Conservation (phyloP, 2,329 filamentous ascomycete species). For the Phoma sp. region DNA sequence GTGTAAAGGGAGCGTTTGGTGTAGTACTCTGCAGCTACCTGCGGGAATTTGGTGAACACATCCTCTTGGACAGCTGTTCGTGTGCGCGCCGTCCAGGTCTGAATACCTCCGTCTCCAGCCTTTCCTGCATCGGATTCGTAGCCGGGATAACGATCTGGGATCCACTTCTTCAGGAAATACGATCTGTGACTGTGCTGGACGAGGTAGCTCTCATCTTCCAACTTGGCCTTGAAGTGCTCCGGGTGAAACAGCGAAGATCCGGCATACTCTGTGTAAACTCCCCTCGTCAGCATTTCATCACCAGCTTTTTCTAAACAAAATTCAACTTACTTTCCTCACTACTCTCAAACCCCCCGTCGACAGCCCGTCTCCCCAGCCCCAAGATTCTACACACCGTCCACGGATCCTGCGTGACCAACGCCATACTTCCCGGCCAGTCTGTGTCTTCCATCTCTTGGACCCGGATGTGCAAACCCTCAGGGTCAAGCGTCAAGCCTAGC, state of each 20-base stretch:
- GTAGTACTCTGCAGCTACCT: slow-evolving; percentile 25
- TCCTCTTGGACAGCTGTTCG: slow-evolving; percentile 24
- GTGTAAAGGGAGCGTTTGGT: slow-evolving; percentile 23
- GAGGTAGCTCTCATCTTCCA: slow-evolving; percentile 27
- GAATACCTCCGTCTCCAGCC: slow-evolving; percentile 7
- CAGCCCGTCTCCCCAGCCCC: slow-evolving; percentile 27
- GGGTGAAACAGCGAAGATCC: slow-evolving; percentile 36
- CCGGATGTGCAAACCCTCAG: slow-evolving; percentile 31
- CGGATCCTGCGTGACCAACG: slow-evolving; percentile 29
- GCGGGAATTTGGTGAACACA: slow-evolving; percentile 33
- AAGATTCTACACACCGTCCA: slow-evolving; percentile 26
- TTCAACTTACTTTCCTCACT: slow-evolving; percentile 30
- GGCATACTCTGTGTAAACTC: slow-evolving; percentile 34
- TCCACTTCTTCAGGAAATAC: slow-evolving; percentile 33
- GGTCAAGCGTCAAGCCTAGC: slow-evolving; percentile 32
- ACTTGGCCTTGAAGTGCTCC: slow-evolving; percentile 28
- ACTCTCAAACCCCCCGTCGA: slow-evolving; percentile 24
- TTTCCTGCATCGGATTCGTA: slow-evolving; percentile 5
- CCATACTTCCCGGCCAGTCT: slow-evolving; percentile 30
- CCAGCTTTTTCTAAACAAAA: background rate
- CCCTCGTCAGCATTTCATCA: background rate
- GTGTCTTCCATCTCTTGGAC: slow-evolving; percentile 34
- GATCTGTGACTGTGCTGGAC: slow-evolving; percentile 26
- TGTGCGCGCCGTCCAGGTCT: slow-evolving; percentile 27
- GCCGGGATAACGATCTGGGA: slow-evolving; percentile 24